Percentiles rank a stretch among this genome's conserved stretches.
These are phyloP conservation scores for Elsinoe perseae DNA, from an alignment of 2,329 filamentous ascomycete species.

Conservation along the genomic window DNA sequence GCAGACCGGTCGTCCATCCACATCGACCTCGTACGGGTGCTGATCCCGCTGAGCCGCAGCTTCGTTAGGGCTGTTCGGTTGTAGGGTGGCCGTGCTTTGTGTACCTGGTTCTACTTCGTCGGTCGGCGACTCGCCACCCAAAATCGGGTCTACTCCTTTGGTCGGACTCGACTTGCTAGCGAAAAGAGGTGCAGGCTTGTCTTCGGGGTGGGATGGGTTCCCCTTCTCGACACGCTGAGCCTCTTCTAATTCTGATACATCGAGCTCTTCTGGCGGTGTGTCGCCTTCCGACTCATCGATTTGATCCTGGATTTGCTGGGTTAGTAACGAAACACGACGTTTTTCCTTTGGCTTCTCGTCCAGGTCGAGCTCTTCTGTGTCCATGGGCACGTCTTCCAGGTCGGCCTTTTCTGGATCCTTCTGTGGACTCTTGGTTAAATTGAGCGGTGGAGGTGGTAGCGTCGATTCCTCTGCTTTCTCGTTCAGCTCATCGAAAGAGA, in stretches of 20 bases:
- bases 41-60: slow-evolving; percentile 14
- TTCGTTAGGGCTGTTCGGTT: slow-evolving; percentile 15
- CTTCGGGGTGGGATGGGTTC: slow-evolving; percentile 45
- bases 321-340: slow-evolving; percentile 32
- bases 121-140: slow-evolving; percentile 10
- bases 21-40: slow-evolving; percentile 48
- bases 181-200: slow-evolving; percentile 62
- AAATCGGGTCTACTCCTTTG: slow-evolving; percentile 13
- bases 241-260: background rate
- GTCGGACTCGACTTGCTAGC: slow-evolving; percentile 33
- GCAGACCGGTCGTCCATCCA: slow-evolving; percentile 67
- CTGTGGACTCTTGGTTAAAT: slow-evolving; percentile 4
- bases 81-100: slow-evolving; percentile 20
- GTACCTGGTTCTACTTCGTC: slow-evolving; percentile 17
- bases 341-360: slow-evolving; percentile 24
- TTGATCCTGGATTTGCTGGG: slow-evolving; percentile 33
- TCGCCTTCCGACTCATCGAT: slow-evolving; percentile 25
- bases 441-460: slow-evolving; percentile 18
- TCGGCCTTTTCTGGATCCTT: background rate
- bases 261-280: background rate
- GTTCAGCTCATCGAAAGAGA: slow-evolving; percentile 61
- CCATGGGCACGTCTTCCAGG: background rate
- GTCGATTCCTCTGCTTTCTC: slow-evolving; percentile 39
- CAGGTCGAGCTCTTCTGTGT: background rate
- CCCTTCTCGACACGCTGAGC: background rate